Base-by-base conservation (phyloP, 805 yeast genomes). In the Ogataea trehalophila region DNA sequence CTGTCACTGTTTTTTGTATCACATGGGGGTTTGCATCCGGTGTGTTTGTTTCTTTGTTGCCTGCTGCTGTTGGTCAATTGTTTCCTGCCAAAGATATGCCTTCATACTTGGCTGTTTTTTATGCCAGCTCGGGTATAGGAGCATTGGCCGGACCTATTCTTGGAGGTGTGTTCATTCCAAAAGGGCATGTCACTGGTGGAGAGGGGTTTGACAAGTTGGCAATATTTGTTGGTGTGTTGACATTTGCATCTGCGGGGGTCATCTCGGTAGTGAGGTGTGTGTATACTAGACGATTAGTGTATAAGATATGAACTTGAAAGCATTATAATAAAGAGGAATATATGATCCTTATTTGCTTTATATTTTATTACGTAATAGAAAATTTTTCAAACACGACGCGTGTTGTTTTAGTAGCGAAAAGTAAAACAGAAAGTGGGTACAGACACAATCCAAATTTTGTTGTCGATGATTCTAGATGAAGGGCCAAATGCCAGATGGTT, bases 1-100 rank as follows among this genome's bases (percentile, higher is more conserved):
- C 75, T 38, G 70, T 79, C 58, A 59, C 78, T 60, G 54, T 60
- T 15, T 66, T 59, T 50, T 61, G 60, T 14, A 55, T 63, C 9
- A 29, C 59, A 33, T 65, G 67, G 66, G 72, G 72, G 22, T 53
- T 62, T 35, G 48, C 61, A 8, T 61, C 69, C 0, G 72, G 72
- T 3, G 60, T 60, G 13, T 56, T 57, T 44, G 66, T 65, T 15
- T 61, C 70, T 5, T 52, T 67, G 46, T 51, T 53, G 26, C 71
- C 72, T 16, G 56, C 70, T 0, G 39, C 57, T 8, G 47, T 68
- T 9, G 65, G 66, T 1, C 69, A 67, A 42, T 48, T 63, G 26
- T 66, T 65, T 47, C 68, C 69, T 3, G 54, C 63, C 23, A 46
- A 61, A 33, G 67, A 68, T 39, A 52, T 54, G 33, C 59, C 64